Conservation (phyloP, 2,329 filamentous ascomycete genomes). For the Meredithiella fracta region DNA sequence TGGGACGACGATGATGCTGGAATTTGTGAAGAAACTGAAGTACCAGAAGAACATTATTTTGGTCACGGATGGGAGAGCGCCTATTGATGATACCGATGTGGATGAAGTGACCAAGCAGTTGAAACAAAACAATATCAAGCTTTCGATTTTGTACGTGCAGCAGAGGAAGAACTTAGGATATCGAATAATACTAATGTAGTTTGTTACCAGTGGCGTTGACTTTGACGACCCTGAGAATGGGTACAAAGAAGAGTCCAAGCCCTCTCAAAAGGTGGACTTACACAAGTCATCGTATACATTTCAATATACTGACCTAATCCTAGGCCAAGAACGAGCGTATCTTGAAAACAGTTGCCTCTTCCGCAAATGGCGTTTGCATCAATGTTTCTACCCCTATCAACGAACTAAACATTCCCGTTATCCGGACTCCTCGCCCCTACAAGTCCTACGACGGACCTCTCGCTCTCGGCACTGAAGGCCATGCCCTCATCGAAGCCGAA, state of each 20-base stretch:
- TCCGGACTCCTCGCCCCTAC: constrained; percentile 61
- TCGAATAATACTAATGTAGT: neutral
- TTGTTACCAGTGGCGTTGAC: constrained; percentile 53
- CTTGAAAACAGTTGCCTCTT: constrained; percentile 51
- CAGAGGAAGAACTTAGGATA: neutral
- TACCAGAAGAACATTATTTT: constrained; percentile 67
- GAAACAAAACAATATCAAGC: constrained; percentile 57
- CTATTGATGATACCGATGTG: constrained; percentile 47
- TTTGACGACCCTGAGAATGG: constrained; percentile 86
- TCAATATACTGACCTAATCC: neutral
- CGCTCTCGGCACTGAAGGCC: constrained; percentile 58
- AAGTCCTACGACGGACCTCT: constrained; percentile 66
- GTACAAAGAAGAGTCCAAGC: constrained; percentile 81
- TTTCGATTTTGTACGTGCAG: constrained; percentile 57
- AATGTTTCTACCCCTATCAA: constrained; percentile 74
- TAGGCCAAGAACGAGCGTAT: constrained; percentile 50
- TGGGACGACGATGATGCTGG: constrained; percentile 71
- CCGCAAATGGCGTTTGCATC: constrained; percentile 54
- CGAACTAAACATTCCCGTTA: constrained; percentile 57
- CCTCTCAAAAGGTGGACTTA: constrained; percentile 42
- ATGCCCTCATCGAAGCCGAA: constrained; percentile 1
- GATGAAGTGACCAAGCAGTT: constrained; percentile 56
- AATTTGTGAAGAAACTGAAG: constrained; percentile 66
- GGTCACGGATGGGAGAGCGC: constrained; percentile 63
- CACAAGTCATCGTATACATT: neutral